Conservation (phyloP, 139 green algal species). For the Protoeuglena noctilucae region DNA sequence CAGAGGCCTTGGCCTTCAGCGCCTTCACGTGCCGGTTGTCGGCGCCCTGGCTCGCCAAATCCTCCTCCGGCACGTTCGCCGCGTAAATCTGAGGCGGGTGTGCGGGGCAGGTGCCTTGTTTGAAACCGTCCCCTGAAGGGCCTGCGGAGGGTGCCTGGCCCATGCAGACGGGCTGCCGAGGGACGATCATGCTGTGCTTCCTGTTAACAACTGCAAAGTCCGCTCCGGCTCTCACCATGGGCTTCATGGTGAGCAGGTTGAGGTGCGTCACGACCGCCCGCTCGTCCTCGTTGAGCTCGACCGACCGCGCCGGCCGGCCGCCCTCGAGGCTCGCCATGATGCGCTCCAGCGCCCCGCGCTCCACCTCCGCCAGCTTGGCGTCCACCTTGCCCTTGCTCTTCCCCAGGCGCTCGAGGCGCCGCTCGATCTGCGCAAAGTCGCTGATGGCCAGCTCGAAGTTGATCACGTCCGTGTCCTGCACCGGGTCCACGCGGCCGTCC, state of each 20-base stretch:
- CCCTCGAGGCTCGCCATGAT: conserved; percentile 43
- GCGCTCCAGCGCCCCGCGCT: conserved; percentile 47
- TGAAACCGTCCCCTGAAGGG: no score
- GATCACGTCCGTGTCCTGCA: conserved; percentile 71
- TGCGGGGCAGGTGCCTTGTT: no score
- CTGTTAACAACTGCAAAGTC: no score
- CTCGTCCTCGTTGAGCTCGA: conserved; percentile 59
- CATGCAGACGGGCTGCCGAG: no score
- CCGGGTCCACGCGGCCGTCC: conserved; percentile 40
- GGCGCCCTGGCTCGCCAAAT: conserved; percentile 55
- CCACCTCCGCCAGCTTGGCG: conserved; percentile 14
- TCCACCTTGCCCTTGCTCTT: conserved; percentile 41
- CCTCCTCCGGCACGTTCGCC: conserved; percentile 80
- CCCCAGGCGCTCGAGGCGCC: conserved; percentile 60
- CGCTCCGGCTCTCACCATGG: conserved; percentile 21
- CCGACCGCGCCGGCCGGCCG: conserved; percentile 48
- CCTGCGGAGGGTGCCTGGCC: no score
- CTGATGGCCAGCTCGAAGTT: conserved; percentile 89
- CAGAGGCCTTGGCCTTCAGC: neutral
- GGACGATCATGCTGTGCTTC: no score
- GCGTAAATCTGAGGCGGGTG: conserved; percentile 77
- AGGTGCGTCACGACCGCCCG: conserved; percentile 12
- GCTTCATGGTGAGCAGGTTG: neutral
- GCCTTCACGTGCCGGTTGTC: conserved; percentile 67
- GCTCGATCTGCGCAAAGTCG: conserved; percentile 76